Conservation (phyloP, 2,329 filamentous ascomycete genomes). For the Westerdykella aurantiaca region DNA sequence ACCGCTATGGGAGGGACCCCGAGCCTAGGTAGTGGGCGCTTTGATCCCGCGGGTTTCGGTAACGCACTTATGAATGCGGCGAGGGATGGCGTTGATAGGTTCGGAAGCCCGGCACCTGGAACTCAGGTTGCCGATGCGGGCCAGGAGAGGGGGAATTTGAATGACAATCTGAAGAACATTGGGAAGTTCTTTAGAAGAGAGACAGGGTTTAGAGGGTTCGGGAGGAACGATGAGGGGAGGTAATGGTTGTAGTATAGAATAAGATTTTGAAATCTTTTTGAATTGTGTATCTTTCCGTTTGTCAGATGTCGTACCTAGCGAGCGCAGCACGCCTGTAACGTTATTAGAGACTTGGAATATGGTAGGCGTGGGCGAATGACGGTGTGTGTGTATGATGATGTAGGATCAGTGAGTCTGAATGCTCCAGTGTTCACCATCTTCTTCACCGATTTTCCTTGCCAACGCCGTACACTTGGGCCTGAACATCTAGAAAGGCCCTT, state of each 20-base stretch:
- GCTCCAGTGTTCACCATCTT: no score
- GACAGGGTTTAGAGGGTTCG: conserved; percentile 52
- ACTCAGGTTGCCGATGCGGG: conserved; percentile 27
- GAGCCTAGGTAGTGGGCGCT: conserved; percentile 43
- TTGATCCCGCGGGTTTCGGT: conserved; percentile 77
- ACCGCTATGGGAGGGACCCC: conserved; percentile 38
- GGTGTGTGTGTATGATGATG: no score
- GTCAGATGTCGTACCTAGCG: no score
- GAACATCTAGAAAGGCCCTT: no score
- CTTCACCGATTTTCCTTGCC: no score
- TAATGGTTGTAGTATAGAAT: conserved; percentile 7
- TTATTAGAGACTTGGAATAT: no score
- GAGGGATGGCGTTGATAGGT: conserved; percentile 72
- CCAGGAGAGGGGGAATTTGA: conserved; percentile 61
- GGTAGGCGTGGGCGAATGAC: no score
- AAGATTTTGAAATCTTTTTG: neutral
- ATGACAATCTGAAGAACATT: conserved; percentile 91
- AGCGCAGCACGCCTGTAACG: no score
- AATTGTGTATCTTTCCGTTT: no score
- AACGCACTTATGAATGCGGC: conserved; percentile 85
- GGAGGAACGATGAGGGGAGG: conserved; percentile 27
- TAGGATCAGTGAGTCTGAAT: no score
- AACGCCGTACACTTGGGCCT: no score
- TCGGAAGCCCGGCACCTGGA: conserved; percentile 52
- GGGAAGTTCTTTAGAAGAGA: conserved; percentile 94